Conservation (phyloP, 257 asterid species). For the Coffea canephora region DNA sequence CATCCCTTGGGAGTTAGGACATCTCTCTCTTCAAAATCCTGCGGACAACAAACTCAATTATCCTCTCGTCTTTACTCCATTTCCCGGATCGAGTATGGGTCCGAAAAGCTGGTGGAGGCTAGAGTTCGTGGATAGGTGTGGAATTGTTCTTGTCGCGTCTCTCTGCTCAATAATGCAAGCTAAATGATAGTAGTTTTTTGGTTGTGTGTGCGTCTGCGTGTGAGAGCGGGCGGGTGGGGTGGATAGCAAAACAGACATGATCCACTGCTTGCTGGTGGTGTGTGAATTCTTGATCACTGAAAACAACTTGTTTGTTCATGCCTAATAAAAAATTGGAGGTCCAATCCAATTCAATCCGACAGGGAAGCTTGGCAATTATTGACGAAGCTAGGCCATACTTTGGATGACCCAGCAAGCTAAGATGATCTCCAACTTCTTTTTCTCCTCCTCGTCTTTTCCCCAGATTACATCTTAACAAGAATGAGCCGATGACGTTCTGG, state of each 20-base stretch:
- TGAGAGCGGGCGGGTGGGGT: no score
- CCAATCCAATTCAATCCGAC: background rate
- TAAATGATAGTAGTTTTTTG: background rate
- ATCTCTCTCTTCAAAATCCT: conserved; percentile 12
- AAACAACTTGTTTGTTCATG: background rate
- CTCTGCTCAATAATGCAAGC: conserved; percentile 8
- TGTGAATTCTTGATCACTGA: background rate
- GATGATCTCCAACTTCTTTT: background rate
- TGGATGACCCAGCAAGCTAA: background rate
- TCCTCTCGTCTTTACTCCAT: conserved; percentile 22
- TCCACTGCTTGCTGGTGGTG: background rate
- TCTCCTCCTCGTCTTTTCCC: no score
- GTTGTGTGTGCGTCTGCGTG: no score
- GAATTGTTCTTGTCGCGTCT: background rate
- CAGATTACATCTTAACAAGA: no score
- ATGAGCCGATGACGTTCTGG: no score
- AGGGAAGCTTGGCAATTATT: background rate
- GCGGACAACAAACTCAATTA: conserved; percentile 31
- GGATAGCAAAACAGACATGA: background rate
- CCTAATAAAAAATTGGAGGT: background rate
- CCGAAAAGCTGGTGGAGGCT: conserved; percentile 2
- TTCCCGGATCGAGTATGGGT: conserved; percentile 6
- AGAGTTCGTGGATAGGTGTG: conserved; percentile 6
- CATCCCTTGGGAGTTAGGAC: conserved; percentile 2
- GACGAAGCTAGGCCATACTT: background rate